These are phyloP conservation scores for Aspergillus sp. DNA, from an alignment of 2,329 filamentous ascomycete species.

Conservation along the genomic window DNA sequence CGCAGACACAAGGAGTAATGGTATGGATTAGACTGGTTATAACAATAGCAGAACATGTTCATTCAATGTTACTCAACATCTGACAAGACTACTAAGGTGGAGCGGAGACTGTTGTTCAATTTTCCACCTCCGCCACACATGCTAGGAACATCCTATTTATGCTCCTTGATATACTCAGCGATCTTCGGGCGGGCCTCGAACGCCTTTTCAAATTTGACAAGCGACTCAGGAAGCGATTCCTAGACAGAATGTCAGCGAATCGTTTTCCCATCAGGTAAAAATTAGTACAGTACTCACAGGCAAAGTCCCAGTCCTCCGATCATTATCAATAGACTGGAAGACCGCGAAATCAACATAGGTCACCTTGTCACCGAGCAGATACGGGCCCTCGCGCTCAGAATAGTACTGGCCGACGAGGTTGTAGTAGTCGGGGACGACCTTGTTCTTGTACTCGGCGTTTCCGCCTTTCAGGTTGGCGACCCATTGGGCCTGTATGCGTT, in stretches of 20 bases:
- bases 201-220: conserved; percentile 3
- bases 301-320: conserved; percentile 9
- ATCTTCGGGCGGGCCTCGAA: conserved; percentile 6
- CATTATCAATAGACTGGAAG: conserved; percentile 9
- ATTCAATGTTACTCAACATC: too few species aligned
- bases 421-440: not conserved
- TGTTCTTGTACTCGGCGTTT: not conserved
- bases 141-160: not conserved
- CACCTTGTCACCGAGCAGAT: not conserved
- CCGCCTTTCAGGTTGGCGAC: not conserved
- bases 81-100: too few species aligned
- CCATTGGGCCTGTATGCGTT: not conserved
- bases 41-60: too few species aligned
- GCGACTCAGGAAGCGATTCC: not conserved
- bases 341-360: conserved; percentile 10
- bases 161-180: not conserved
- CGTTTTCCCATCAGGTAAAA: too few species aligned
- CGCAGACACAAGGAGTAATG: too few species aligned
- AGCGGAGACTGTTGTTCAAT: too few species aligned
- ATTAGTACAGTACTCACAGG: not conserved
- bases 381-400: not conserved
- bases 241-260: not conserved
- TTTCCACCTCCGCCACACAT: not conserved
- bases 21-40: too few species aligned
- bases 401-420: conserved; percentile 1